Evolutionary conservation across 805 yeast genomes (phyloP).

Genomic region (Dipodascopsis uninucleata): DNA sequence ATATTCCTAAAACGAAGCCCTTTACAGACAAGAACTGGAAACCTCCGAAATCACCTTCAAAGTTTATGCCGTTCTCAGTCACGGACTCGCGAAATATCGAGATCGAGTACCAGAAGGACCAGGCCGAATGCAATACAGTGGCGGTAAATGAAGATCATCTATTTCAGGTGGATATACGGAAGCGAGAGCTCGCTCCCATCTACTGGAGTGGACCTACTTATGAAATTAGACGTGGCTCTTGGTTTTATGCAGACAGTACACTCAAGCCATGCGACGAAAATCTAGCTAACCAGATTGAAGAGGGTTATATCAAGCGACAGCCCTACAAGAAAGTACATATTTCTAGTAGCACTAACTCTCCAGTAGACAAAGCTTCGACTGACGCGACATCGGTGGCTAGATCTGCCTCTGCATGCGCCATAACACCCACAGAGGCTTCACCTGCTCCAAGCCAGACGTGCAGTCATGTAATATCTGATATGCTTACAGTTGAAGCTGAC

Average conservation of each 20-base stretch:
- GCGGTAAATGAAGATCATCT: conserved; percentile 79
- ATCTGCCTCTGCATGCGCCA: neutral
- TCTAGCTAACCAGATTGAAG: conserved; percentile 58
- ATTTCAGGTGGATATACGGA: conserved; percentile 62
- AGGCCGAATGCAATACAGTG: conserved; percentile 34
- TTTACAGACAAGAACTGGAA: conserved; percentile 45
- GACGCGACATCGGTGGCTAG: conserved; percentile 1
- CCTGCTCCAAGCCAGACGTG: no score
- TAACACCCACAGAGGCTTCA: neutral
- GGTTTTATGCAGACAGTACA: conserved; percentile 58
- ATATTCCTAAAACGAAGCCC: conserved; percentile 22
- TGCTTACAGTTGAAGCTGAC: conserved; percentile 1
- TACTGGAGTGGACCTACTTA: conserved; percentile 88
- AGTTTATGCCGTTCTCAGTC: conserved; percentile 64
- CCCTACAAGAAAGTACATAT: conserved; percentile 33
- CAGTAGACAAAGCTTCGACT: neutral
- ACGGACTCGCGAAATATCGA: conserved; percentile 65
- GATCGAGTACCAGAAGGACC: conserved; percentile 38
- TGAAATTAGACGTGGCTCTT: conserved; percentile 77
- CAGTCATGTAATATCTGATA: conserved; percentile 1
- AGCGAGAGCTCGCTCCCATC: conserved; percentile 57
- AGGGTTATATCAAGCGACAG: conserved; percentile 44
- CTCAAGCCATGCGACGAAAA: conserved; percentile 49
- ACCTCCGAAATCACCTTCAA: conserved; percentile 46
- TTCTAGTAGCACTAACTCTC: neutral